A percentile compares a stretch with the other conserved stretches of the same genome.
phyloP scores from a whole-genome alignment of 2,329 filamentous ascomycete species.

The Penicillium sp. region DNA sequence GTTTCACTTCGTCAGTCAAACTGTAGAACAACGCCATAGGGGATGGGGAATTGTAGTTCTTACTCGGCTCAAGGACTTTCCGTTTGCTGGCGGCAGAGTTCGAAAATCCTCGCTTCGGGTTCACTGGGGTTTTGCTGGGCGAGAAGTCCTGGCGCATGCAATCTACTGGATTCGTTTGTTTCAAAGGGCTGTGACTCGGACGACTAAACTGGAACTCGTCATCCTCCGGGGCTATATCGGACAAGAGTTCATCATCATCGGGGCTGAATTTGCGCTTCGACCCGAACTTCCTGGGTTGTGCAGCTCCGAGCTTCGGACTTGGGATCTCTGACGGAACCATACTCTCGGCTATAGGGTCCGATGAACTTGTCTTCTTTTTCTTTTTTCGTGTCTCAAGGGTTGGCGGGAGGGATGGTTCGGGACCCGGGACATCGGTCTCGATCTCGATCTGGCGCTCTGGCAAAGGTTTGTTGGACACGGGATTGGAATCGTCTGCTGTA shows the following conservation, averaged over 20 bases:
- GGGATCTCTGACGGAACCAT: not conserved
- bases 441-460: slow-evolving; percentile 3
- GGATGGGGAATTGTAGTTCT: slow-evolving; percentile 10
- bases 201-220: slow-evolving; percentile 36
- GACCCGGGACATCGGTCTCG: slow-evolving; percentile 11
- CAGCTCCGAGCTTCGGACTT: slow-evolving; percentile 1
- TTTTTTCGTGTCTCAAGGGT: slow-evolving; percentile 32
- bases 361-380: slow-evolving; percentile 16
- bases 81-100: slow-evolving; percentile 19
- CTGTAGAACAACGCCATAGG: not conserved
- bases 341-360: not conserved
- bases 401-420: slow-evolving; percentile 24
- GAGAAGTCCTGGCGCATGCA: slow-evolving; percentile 9
- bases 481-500: slow-evolving; percentile 28
- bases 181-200: slow-evolving; percentile 19
- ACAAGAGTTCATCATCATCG: slow-evolving; percentile 43
- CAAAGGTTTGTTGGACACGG: slow-evolving; percentile 5
- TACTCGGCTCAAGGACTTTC: slow-evolving; percentile 43
- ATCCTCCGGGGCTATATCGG: slow-evolving; percentile 15
- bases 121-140: slow-evolving; percentile 15
- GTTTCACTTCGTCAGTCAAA: not conserved
- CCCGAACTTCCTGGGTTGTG: slow-evolving; percentile 41
- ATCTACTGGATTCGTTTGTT: slow-evolving; percentile 6
- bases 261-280: slow-evolving; percentile 56
- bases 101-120: slow-evolving; percentile 14